phyloP scores from a whole-genome alignment of 2,329 filamentous ascomycete species.

The Ophioceras dolichostomum region DNA sequence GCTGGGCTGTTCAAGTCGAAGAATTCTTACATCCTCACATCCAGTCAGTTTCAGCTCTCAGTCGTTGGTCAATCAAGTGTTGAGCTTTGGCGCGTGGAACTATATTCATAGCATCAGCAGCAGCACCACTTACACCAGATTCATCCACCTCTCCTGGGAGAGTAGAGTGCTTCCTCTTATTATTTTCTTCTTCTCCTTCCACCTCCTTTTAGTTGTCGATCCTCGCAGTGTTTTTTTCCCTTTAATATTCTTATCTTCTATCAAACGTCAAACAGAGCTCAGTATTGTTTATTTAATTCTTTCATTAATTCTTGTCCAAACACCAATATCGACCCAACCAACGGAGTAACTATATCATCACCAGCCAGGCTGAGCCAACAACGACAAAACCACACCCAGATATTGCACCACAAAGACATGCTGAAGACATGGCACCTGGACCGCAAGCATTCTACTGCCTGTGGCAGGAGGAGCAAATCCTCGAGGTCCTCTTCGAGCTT shows the following conservation, averaged over 20 bases:
- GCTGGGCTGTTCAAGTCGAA: not conserved
- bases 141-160: constrained; percentile 1
- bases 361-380: too few species aligned
- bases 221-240: too few species aligned
- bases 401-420: constrained; percentile 24
- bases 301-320: too few species aligned
- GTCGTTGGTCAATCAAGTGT: constrained; percentile 1
- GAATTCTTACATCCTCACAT: not conserved
- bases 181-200: not conserved
- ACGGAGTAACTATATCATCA: too few species aligned
- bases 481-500: constrained; percentile 34
- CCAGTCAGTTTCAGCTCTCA: not conserved
- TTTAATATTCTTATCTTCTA: too few species aligned
- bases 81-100: not conserved
- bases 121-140: not conserved
- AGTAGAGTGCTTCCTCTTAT: too few species aligned
- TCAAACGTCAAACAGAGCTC: too few species aligned
- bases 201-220: too few species aligned
- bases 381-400: not conserved
- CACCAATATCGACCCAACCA: too few species aligned
- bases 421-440: constrained; percentile 36
- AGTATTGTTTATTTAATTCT: too few species aligned
- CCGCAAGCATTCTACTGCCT: constrained; percentile 41
- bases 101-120: too few species aligned
- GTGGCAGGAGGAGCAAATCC: constrained; percentile 38